Conservation (phyloP, 495 filamentous ascomycete genomes). For the Aspergillus ostianus region DNA sequence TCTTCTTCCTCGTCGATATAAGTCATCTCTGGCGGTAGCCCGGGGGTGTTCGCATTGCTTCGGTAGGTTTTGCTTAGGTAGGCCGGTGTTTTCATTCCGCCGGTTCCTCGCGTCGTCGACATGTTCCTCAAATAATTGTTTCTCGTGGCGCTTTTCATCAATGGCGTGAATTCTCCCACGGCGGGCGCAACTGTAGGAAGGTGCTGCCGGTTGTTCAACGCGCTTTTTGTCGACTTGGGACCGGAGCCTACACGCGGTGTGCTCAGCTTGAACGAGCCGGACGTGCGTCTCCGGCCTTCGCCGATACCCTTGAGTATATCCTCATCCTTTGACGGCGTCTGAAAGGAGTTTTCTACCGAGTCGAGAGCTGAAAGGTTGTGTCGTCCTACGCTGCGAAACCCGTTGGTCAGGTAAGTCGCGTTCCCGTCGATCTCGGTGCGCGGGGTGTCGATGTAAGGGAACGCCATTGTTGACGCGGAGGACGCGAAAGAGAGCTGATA, state of each 20-base stretch:
- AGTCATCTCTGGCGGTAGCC: slow-evolving; percentile 59
- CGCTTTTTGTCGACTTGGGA: slow-evolving; percentile 37
- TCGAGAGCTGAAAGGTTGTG: slow-evolving; percentile 65
- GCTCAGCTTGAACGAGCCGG: slow-evolving; percentile 53
- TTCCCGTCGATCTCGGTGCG: slow-evolving; percentile 72
- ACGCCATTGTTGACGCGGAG: slow-evolving; percentile 36
- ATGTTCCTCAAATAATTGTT: slow-evolving; percentile 66
- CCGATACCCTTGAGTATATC: slow-evolving; percentile 68
- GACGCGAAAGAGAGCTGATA: slow-evolving; percentile 7
- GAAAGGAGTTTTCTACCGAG: slow-evolving; percentile 80
- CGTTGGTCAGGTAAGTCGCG: slow-evolving; percentile 71
- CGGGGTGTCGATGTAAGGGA: slow-evolving; percentile 71
- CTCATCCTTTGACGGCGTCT: slow-evolving; percentile 76
- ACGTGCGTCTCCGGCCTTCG: slow-evolving; percentile 53
- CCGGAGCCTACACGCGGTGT: slow-evolving; percentile 67
- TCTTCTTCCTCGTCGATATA: slow-evolving; percentile 64
- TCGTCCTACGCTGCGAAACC: slow-evolving; percentile 45
- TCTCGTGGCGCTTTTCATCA: slow-evolving; percentile 84
- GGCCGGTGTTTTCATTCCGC: slow-evolving; percentile 66
- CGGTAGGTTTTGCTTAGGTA: slow-evolving; percentile 60
- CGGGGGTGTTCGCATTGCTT: slow-evolving; percentile 62
- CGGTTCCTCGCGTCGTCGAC: slow-evolving; percentile 47
- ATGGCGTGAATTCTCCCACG: slow-evolving; percentile 84
- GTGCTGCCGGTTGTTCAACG: slow-evolving; percentile 67
- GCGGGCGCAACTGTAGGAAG: slow-evolving; percentile 55